These are phyloP conservation scores for Nicotiana benthamiana DNA, from an alignment of 257 asterid genomes.

Conservation along the genomic window DNA sequence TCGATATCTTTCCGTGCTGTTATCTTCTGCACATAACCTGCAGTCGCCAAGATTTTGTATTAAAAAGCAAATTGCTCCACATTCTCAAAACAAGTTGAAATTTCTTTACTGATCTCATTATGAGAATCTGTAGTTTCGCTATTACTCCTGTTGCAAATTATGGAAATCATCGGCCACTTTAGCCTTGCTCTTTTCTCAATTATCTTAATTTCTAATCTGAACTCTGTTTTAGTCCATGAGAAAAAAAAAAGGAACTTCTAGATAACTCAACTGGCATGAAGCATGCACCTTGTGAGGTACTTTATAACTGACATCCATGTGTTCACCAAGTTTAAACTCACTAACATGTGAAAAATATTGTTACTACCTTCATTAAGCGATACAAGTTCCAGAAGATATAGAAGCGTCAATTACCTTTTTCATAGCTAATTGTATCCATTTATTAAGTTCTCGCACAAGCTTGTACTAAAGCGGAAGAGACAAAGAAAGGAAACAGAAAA, in stretches of 20 bases:
- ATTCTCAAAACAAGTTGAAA: not conserved
- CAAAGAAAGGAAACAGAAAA: too few species aligned
- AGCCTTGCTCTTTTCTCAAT: not conserved
- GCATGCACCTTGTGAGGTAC: not conserved
- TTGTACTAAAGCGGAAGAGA: too few species aligned
- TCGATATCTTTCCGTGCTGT: conserved; percentile 65
- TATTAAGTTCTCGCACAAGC: too few species aligned
- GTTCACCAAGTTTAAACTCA: too few species aligned
- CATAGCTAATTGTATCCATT: too few species aligned
- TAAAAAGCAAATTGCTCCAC: not conserved
- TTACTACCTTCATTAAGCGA: too few species aligned
- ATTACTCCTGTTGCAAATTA: not conserved
- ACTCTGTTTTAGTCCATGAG: not conserved
- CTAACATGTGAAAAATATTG: too few species aligned
- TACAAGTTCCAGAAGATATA: too few species aligned
- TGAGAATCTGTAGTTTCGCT: not conserved
- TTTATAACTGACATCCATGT: not conserved
- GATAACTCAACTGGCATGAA: not conserved
- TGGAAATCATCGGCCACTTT: not conserved
- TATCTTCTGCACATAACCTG: conserved; percentile 94
- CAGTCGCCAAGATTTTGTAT: conserved; percentile 2
- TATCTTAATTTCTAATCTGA: not conserved
- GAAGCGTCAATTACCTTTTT: too few species aligned
- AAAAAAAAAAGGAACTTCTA: not conserved
- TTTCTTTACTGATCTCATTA: not conserved